Evolutionary conservation across 345 rosid genomes (phyloP), one percentile per base, ranked within the genome.

Genomic region (Gossypium thurberi): DNA sequence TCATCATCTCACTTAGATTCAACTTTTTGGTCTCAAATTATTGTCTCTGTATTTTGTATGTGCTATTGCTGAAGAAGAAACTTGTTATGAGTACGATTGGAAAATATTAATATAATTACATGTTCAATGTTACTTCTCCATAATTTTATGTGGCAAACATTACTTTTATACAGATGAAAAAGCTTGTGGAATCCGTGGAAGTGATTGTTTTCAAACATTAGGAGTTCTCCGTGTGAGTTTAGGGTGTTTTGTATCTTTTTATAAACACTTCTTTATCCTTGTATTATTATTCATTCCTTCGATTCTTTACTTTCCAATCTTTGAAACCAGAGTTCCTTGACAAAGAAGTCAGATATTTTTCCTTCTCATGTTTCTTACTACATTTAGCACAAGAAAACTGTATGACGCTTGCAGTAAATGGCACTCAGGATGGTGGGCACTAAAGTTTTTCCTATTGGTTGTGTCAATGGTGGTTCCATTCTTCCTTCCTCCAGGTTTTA

Each of bases 161-260:
- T n/a, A n/a, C n/a, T 52, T 52, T 12, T 74, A 47, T 78, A 78
- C 90, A 94, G 98, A 85, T 80, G 42, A 84, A 3, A 85, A 82
- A 81, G 82, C 94, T 47, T 91, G 98, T 43, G 94, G 96, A 76
- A 69, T 53, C 62, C 80, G 64, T 12, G 96, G 96, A 77, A 62
- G 68, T 68, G 81, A 86, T 40, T 94, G 93, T 79, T 85, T 85
- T 21, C 86, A 78, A 40, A 87, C 90, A 0, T 55, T 85, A 63
- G 98, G 98, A 20, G 97, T 94, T 75, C 98, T 90, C 48, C 93
- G 96, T 1, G 91, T 91, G 82, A 94, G 97, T 72, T 81, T 91
- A 20, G 97, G 98, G 82, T 90, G 96, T 80, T 94, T 91, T 71
- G 97, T 94, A 91, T 94, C 97, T 64, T 87, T 77, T 37, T 28